Base-by-base conservation (phyloP, 495 filamentous ascomycete species). In the Penicillium psychrofluorescens region DNA sequence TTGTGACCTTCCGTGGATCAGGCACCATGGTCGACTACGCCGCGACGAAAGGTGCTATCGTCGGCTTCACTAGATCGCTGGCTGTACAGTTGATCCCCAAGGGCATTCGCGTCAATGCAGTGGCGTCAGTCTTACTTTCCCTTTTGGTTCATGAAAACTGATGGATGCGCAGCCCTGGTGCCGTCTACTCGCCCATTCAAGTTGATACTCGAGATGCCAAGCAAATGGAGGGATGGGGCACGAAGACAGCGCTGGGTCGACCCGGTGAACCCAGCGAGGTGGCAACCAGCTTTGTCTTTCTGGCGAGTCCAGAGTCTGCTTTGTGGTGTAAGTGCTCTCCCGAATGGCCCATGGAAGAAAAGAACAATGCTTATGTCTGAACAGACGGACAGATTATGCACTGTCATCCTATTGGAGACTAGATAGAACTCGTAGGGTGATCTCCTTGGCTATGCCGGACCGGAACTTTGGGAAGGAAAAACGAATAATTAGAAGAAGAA, bases 31-130 rank as follows among this genome's bases (percentile, higher is more conserved):
- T 82, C 6, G 80, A 83, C 51, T 83, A 83, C 50, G 62, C 76
- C 4, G 61, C 77, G 9, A 81, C 76, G 9, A 83, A 87, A 59
- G 80, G 75, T 22, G 80, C 77, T 14, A 78, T 85, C 42, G 64
- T 75, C 12, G 61, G 71, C 1, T 83, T 83, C 53, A 84, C 82
- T 2, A 63, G 74, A 14, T 60, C 72, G 16, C 58, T 84, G 34
- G 74, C 78, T 4, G 62, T 68, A 43, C 66, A 82, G 29, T 61
- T 82, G 29, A 63, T 71, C 8, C 61, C 72, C 2, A 79, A 77
- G 54, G 80, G 79, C 7, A 84, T 85, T 48, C 59, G 77, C 0
- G 79, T 83, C 22, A 84, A 85, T 48, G 74, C 70, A 13, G 79
- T 83, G 9, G 77, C 77, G 63, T 76, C 51, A 61, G 73, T 64